Conservation (phyloP, 2,329 filamentous ascomycete genomes). For the Alternaria sp. region DNA sequence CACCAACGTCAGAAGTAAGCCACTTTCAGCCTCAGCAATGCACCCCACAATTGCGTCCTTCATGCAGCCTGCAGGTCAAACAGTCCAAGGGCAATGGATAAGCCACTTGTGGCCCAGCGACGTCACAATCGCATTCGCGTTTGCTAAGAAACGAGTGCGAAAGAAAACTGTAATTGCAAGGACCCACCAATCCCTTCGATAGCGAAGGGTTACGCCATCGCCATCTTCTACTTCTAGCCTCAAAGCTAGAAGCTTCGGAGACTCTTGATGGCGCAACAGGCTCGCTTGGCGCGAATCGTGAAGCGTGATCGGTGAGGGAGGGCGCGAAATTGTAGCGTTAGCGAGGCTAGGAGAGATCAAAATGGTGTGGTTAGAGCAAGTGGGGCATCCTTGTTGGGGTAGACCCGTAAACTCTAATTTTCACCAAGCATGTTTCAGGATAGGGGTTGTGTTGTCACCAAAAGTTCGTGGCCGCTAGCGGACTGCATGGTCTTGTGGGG, state of each 20-base stretch:
- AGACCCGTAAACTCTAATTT: conserved; percentile 35
- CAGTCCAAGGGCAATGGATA: background rate
- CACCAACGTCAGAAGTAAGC: conserved; percentile 8
- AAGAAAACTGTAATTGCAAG: conserved; percentile 1
- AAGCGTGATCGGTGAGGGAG: conserved; percentile 20
- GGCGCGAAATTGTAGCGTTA: conserved; percentile 10
- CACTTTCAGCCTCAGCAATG: conserved; percentile 7
- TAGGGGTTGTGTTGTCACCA: conserved; percentile 14
- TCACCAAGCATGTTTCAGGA: conserved; percentile 31
- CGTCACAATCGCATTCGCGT: background rate
- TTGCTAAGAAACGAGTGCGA: background rate
- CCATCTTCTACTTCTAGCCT: conserved; percentile 17
- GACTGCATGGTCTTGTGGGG: conserved; percentile 4
- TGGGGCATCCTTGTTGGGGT: conserved; percentile 12
- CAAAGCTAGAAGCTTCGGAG: conserved; percentile 26
- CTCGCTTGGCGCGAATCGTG: conserved; percentile 9
- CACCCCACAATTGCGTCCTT: conserved; percentile 13
- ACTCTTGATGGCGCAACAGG: conserved; percentile 24
- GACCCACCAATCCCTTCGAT: background rate
- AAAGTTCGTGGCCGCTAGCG: conserved; percentile 3
- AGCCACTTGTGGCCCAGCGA: background rate
- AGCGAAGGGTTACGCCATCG: conserved; percentile 2
- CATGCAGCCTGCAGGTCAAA: background rate
- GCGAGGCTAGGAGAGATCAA: conserved; percentile 8
- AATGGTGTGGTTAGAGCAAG: conserved; percentile 11